A percentile compares a stretch with the other conserved stretches of the same genome.
phyloP scores from a whole-genome alignment of 345 rosid genomes.

The Corchorus capsularis region DNA sequence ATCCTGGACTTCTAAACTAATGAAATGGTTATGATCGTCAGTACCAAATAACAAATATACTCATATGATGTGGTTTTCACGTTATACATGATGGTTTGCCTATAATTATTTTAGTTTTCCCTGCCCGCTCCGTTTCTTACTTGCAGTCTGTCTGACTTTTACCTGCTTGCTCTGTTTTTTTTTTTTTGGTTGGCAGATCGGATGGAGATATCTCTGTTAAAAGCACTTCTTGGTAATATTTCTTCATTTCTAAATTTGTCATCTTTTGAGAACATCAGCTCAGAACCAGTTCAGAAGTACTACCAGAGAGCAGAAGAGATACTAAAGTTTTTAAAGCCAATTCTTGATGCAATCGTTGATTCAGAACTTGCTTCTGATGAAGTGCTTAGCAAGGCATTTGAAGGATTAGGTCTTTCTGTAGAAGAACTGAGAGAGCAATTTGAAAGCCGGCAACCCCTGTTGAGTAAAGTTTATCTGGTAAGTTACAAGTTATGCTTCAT shows the following conservation, averaged over 20 bases:
- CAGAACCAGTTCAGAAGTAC: constrained; percentile 68
- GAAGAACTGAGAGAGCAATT: constrained; percentile 68
- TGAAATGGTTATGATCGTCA: not conserved
- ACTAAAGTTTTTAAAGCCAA: constrained; percentile 72
- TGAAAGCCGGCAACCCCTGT: constrained; percentile 71
- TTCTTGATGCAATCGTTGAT: constrained; percentile 57
- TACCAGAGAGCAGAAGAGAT: constrained; percentile 77
- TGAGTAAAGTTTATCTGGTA: constrained; percentile 85
- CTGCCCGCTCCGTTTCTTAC: not conserved
- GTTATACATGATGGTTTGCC: not conserved
- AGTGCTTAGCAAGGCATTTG: constrained; percentile 51
- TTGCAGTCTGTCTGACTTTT: not conserved
- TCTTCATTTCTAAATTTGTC: constrained; percentile 67
- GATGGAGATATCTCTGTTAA: constrained; percentile 79
- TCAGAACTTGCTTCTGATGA: constrained; percentile 66
- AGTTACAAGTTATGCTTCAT: constrained; percentile 34
- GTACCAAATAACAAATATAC: not conserved
- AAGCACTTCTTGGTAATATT: constrained; percentile 61
- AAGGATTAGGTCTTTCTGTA: constrained; percentile 67
- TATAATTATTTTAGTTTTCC: constrained; percentile 3
- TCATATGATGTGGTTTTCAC: not conserved
- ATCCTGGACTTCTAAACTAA: not conserved
- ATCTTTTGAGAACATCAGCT: constrained; percentile 52
- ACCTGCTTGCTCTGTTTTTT: constrained; percentile 7
- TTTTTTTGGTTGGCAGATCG: constrained; percentile 45